These are phyloP conservation scores for Juglanconis juglandina DNA, from an alignment of 2,329 filamentous ascomycete species.

Conservation along the genomic window DNA sequence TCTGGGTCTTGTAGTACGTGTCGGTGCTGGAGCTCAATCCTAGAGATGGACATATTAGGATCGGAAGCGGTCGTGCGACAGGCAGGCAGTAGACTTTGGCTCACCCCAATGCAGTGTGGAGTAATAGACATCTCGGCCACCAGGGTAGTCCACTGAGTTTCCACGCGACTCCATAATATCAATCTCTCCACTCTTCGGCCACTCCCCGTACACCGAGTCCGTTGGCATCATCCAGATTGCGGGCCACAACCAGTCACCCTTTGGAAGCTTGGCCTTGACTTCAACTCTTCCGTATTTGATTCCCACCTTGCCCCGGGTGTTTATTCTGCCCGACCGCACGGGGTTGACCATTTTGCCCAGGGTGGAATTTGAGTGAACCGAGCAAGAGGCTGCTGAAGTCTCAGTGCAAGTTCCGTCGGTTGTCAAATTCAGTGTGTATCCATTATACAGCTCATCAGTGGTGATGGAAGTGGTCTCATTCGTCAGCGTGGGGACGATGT, in stretches of 20 bases:
- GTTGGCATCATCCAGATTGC: conserved; percentile 51
- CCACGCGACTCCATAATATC: conserved; percentile 50
- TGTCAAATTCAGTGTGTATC: conserved; percentile 43
- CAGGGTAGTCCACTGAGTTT: conserved; percentile 38
- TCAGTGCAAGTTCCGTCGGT: conserved; percentile 41
- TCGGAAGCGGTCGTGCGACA: not conserved
- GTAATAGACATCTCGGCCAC: conserved; percentile 41
- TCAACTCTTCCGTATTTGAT: conserved; percentile 51
- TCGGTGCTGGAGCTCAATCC: conserved; percentile 26
- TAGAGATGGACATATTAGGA: not conserved
- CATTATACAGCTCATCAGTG: conserved; percentile 33
- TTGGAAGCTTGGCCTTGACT: conserved; percentile 49
- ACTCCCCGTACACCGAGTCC: conserved; percentile 43
- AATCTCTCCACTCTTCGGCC: conserved; percentile 52
- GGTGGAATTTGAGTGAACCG: conserved; percentile 39
- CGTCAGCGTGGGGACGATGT: conserved; percentile 53
- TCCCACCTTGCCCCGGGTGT: conserved; percentile 42
- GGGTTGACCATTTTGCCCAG: conserved; percentile 46
- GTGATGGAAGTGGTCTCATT: conserved; percentile 37
- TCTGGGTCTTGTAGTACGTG: conserved; percentile 33
- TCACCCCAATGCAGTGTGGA: conserved; percentile 47
- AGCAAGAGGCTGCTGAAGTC: conserved; percentile 31
- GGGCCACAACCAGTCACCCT: conserved; percentile 53
- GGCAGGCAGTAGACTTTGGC: not conserved
- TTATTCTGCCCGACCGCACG: conserved; percentile 46